Evolutionary conservation across 768 basidiomycete genomes (phyloP).

Genomic region (Tricholoma terreum): DNA sequence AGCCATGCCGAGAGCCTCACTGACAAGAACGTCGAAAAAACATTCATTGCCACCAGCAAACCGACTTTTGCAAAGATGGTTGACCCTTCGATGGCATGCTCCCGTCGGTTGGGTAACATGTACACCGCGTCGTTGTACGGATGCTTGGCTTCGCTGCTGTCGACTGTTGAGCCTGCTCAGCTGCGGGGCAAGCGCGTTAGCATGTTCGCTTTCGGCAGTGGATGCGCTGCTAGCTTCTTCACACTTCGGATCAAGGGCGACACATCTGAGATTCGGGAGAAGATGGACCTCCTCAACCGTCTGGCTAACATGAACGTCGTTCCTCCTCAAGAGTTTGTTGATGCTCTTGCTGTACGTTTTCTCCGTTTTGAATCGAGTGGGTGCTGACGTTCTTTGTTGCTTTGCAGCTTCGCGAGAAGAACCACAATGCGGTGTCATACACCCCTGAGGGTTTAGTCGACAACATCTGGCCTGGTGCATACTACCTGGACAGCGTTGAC

Average conservation of each 20-base stretch:
- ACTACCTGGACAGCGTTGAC: conserved; percentile 91
- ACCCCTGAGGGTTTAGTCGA: conserved; percentile 82
- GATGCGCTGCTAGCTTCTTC: conserved; percentile 95
- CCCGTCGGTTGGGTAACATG: conserved; percentile 94
- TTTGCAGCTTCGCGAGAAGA: conserved; percentile 88
- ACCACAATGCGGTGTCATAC: conserved; percentile 88
- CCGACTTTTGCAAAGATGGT: conserved; percentile 71
- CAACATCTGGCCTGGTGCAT: conserved; percentile 92
- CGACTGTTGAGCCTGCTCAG: conserved; percentile 64
- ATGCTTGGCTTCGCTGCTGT: conserved; percentile 84
- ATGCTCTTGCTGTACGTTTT: conserved; percentile 63
- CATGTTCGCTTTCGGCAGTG: conserved; percentile 96
- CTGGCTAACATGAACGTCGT: conserved; percentile 87
- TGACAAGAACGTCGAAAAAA: conserved; percentile 97
- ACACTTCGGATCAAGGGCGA: conserved; percentile 84
- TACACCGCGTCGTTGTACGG: conserved; percentile 97
- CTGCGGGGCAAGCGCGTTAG: conserved; percentile 82
- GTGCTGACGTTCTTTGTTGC: conserved; percentile 8
- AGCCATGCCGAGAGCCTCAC: conserved; percentile 72
- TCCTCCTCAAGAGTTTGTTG: conserved; percentile 88
- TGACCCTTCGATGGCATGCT: conserved; percentile 81
- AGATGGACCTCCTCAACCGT: conserved; percentile 77
- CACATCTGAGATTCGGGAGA: conserved; percentile 74
- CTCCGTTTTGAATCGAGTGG: not conserved
- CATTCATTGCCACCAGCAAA: conserved; percentile 81